A percentile compares a stretch with the other conserved stretches of the same genome.
Conservation (phyloP, 495 filamentous ascomycete genomes). For the Pseudevernia furfuracea region DNA sequence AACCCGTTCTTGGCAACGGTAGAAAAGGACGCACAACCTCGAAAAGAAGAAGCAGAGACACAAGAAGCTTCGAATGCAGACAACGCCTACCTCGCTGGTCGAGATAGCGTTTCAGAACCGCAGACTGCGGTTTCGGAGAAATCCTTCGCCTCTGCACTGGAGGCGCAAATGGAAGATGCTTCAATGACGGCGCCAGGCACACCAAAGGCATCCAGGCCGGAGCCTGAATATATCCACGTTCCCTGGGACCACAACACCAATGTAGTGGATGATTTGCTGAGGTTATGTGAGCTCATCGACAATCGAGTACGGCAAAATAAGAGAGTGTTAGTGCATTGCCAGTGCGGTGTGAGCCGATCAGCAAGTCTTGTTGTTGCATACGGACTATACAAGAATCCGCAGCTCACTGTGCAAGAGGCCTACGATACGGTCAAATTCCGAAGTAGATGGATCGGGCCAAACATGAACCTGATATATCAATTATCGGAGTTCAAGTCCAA, state of each 20-base stretch:
- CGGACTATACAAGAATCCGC: slow-evolving; percentile 83
- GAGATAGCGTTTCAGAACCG: slow-evolving; percentile 49
- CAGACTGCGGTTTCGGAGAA: slow-evolving; percentile 61
- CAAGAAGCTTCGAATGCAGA: slow-evolving; percentile 4
- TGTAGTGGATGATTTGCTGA: slow-evolving; percentile 76
- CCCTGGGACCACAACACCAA: slow-evolving; percentile 98
- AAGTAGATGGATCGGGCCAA: slow-evolving; percentile 93
- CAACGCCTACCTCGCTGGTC: slow-evolving; percentile 15
- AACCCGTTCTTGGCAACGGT: slow-evolving; percentile 62
- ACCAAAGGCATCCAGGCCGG: slow-evolving; percentile 45
- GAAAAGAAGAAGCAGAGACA: slow-evolving; percentile 19
- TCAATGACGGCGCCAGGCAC: slow-evolving; percentile 46
- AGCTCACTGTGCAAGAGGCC: slow-evolving; percentile 82
- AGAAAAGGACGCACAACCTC: slow-evolving; percentile 32
- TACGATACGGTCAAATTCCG: slow-evolving; percentile 83
- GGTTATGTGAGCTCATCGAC: slow-evolving; percentile 81
- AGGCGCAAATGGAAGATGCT: slow-evolving; percentile 35
- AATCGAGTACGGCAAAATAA: slow-evolving; percentile 69
- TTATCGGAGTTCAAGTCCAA: slow-evolving; percentile 84
- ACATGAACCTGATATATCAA: slow-evolving; percentile 97
- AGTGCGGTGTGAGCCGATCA: slow-evolving; percentile 90
- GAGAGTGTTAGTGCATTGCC: slow-evolving; percentile 86
- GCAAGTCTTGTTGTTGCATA: slow-evolving; percentile 97
- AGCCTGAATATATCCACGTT: slow-evolving; percentile 92
- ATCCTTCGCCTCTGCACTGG: slow-evolving; percentile 68